Percentiles rank a stretch among this genome's conserved stretches.
These are phyloP conservation scores for Spergularia marina DNA, from an alignment of 148 eudicot genomes.

Conservation along the genomic window DNA sequence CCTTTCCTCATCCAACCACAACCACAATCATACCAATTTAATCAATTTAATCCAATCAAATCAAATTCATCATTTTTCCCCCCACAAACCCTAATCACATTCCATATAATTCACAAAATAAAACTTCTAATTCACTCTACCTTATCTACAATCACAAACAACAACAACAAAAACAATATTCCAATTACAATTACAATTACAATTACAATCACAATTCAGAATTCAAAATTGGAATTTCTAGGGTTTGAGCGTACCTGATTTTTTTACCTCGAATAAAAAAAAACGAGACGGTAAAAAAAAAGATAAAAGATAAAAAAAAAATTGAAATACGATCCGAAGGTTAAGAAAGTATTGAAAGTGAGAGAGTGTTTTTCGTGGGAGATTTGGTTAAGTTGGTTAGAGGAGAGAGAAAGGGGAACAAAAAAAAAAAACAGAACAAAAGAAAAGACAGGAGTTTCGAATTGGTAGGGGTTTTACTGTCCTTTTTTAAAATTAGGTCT, in stretches of 20 bases:
- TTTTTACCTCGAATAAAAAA: background rate
- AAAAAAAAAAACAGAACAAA: background rate
- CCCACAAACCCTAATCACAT: conserved; percentile 7
- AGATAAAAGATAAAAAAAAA: background rate
- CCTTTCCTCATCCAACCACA: conserved; percentile 22
- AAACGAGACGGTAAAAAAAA: background rate
- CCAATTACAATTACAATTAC: background rate
- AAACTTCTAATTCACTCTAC: background rate
- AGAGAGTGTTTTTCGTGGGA: conserved; percentile 44
- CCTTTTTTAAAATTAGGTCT: conserved; percentile 15
- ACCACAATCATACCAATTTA: background rate
- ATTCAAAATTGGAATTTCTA: background rate
- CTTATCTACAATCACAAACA: background rate
- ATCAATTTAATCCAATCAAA: background rate
- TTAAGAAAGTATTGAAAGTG: conserved; percentile 19
- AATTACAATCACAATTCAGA: background rate
- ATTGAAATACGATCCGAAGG: conserved; percentile 25
- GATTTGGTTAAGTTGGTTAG: conserved; percentile 54
- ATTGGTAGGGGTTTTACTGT: conserved; percentile 6
- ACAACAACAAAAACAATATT: background rate
- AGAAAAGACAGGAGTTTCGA: background rate
- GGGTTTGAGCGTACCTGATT: conserved; percentile 14
- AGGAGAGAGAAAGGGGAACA: conserved; percentile 20
- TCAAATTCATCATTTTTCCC: background rate
- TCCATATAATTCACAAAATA: background rate